Percentiles rank a stretch among this genome's conserved stretches.
These are phyloP conservation scores for Xylaria sp. DNA, from an alignment of 2,329 filamentous ascomycete genomes.

Conservation along the genomic window DNA sequence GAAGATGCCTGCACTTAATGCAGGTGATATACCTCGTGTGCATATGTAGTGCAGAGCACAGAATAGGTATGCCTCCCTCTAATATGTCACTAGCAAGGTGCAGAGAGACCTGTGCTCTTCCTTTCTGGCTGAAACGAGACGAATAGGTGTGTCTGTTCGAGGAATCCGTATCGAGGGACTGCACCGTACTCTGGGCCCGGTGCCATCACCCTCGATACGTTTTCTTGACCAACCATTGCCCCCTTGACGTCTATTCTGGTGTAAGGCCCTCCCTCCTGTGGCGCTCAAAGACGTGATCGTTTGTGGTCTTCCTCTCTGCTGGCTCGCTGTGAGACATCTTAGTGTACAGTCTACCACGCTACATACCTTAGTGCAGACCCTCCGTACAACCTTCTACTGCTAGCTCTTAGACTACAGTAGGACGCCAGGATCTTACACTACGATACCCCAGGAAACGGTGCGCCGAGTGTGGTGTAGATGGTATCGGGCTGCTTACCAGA, in stretches of 20 bases:
- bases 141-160: constrained; percentile 10
- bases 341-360: constrained; percentile 8
- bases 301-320: not conserved
- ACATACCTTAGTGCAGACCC: not conserved
- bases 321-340: constrained; percentile 20
- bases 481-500: constrained; percentile 36
- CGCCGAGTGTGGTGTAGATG: not conserved
- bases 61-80: too few relatives aligned
- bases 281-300: constrained; percentile 3
- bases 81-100: constrained; percentile 20
- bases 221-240: not conserved
- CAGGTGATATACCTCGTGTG: constrained; percentile 29
- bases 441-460: constrained; percentile 17
- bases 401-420: not conserved
- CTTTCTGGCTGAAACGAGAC: constrained; percentile 25
- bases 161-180: constrained; percentile 3
- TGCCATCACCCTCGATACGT: constrained; percentile 2
- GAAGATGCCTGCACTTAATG: constrained; percentile 38
- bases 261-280: constrained; percentile 18
- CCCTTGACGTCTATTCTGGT: constrained; percentile 16
- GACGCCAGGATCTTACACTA: constrained; percentile 7
- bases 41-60: not conserved
- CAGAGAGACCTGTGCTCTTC: constrained; percentile 17
- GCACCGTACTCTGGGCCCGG: not conserved
- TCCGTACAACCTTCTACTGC: constrained; percentile 8